phyloP scores from a whole-genome alignment of 108 stramenopile genomes.

The Fistulifera pelliculosa region DNA sequence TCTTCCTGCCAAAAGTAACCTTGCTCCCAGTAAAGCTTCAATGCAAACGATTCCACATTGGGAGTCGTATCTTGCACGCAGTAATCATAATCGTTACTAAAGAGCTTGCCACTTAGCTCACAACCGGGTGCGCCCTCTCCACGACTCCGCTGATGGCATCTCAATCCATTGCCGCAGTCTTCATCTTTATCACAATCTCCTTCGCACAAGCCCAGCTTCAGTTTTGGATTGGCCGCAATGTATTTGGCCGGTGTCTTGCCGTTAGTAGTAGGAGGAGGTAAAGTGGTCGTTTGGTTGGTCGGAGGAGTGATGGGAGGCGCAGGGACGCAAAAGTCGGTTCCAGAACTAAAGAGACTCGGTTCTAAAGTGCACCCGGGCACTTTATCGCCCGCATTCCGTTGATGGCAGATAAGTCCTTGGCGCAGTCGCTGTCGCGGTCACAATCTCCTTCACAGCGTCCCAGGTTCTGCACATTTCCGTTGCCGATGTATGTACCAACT shows the following conservation, averaged over 20 bases:
- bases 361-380: constrained; percentile 14
- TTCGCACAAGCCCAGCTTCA: constrained; percentile 30
- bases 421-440: constrained; percentile 25
- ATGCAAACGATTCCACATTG: constrained; percentile 13
- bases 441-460: constrained; percentile 39
- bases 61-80: too few species aligned
- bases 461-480: too few species aligned
- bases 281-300: too few species aligned
- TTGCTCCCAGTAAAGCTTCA: constrained; percentile 47
- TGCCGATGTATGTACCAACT: too few species aligned
- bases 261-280: too few species aligned
- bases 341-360: too few species aligned
- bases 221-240: too few species aligned
- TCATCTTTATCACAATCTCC: constrained; percentile 54
- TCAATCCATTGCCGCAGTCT: constrained; percentile 39
- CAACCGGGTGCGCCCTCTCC: constrained; percentile 48
- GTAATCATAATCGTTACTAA: too few species aligned
- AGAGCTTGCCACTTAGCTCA: too few species aligned
- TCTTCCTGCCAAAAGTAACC: constrained; percentile 59
- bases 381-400: constrained; percentile 17
- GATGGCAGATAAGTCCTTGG: constrained; percentile 22
- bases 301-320: too few species aligned
- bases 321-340: too few species aligned
- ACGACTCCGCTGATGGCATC: constrained; percentile 32
- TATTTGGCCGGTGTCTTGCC: too few species aligned